Conservation (phyloP, 2,329 filamentous ascomycete genomes). For the Fusarium guadeloupense region DNA sequence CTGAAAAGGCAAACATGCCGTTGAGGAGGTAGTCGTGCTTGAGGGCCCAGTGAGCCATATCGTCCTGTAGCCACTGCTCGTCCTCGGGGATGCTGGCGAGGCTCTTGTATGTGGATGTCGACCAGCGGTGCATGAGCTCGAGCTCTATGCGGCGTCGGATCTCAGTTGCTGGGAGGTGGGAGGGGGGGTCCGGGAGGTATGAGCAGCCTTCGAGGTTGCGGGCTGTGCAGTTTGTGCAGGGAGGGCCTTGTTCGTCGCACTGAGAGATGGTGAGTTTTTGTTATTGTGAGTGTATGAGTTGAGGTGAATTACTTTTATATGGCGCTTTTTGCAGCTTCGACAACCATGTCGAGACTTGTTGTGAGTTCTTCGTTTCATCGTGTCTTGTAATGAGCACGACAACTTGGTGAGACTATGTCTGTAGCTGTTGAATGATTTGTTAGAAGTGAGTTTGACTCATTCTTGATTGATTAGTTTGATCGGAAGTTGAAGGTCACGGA, state of each 20-base stretch:
- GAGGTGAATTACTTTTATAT: slow-evolving; percentile 32
- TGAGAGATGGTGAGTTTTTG: slow-evolving; percentile 2
- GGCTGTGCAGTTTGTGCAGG: slow-evolving; percentile 47
- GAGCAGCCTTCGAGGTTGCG: slow-evolving; percentile 39
- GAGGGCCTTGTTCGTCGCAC: slow-evolving; percentile 51
- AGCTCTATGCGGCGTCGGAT: slow-evolving; percentile 51
- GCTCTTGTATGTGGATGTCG: slow-evolving; percentile 55
- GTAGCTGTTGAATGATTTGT: not conserved
- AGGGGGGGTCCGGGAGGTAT: slow-evolving; percentile 24
- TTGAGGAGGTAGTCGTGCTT: slow-evolving; percentile 52
- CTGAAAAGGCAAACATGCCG: slow-evolving; percentile 44
- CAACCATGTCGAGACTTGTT: slow-evolving; percentile 41
- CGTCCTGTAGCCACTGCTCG: slow-evolving; percentile 46
- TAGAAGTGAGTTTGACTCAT: too few relatives aligned
- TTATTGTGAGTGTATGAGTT: not conserved
- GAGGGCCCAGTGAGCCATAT: slow-evolving; percentile 49
- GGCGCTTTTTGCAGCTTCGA: slow-evolving; percentile 41
- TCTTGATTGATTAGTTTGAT: not conserved
- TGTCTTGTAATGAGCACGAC: not conserved
- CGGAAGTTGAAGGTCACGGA: not conserved
- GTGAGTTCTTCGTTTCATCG: slow-evolving; percentile 39
- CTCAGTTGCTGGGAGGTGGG: slow-evolving; percentile 20
- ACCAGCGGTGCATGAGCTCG: slow-evolving; percentile 62
- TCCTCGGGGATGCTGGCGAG: slow-evolving; percentile 52
- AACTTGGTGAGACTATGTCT: accelerated